These are phyloP conservation scores for Candida maesae DNA, from an alignment of 805 yeast genomes.

Conservation along the genomic window DNA sequence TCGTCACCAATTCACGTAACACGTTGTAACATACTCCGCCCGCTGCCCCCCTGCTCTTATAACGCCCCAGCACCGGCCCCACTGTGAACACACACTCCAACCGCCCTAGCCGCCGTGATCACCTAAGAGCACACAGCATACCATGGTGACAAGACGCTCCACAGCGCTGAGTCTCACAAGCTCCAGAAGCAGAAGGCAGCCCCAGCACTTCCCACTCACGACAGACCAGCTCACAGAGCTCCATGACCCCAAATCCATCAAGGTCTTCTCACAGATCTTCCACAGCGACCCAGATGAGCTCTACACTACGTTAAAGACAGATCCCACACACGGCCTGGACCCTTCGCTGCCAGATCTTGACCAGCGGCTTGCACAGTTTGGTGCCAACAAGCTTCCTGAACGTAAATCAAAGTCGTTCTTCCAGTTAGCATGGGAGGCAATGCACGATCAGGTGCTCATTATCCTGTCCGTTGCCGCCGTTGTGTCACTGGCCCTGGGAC, in stretches of 20 bases:
- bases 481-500: constrained; percentile 83
- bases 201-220: constrained; percentile 4
- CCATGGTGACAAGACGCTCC: constrained; percentile 13
- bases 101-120: not conserved
- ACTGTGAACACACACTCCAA: not conserved
- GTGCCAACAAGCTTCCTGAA: constrained; percentile 69
- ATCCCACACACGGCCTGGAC: constrained; percentile 39
- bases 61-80: not conserved
- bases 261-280: constrained; percentile 16
- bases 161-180: constrained; percentile 6
- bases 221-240: constrained; percentile 40
- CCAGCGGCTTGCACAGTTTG: constrained; percentile 49
- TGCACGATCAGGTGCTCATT: constrained; percentile 88
- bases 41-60: too few species aligned
- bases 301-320: constrained; percentile 33
- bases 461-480: constrained; percentile 82
- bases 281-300: constrained; percentile 20
- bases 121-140: not conserved
- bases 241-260: constrained; percentile 63
- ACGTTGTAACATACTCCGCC: not conserved
- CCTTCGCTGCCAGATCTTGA: constrained; percentile 30
- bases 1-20: too few species aligned
- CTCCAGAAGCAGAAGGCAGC: constrained; percentile 1
- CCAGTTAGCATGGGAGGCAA: constrained; percentile 69
- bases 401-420: constrained; percentile 66